Evolutionary conservation across 768 basidiomycete genomes (phyloP), one percentile per base, ranked within the genome.

Genomic region (Suillus subluteus): DNA sequence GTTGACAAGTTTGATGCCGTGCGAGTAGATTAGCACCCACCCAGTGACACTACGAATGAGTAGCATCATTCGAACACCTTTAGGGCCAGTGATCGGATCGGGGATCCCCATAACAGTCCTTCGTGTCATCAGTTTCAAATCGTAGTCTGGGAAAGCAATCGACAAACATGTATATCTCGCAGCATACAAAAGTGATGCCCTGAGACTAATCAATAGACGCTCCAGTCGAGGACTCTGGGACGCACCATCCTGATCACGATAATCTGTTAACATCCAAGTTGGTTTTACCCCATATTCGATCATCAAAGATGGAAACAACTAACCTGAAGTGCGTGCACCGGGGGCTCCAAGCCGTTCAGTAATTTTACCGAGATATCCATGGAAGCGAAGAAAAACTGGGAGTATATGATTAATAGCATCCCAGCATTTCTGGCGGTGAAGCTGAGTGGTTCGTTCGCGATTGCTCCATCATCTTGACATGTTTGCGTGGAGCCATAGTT

Each of bases 51-150:
- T 91, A 67, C 92, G 80, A 12, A 82, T 73, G 1, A 83, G 75
- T 3, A 94, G 79, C 6, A 91, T 75, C 8, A 78, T 65, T 44
- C 92, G 82, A 9, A 94, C 86, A 2, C 83, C 90, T 54, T 87
- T 87, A 0, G 92, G 93, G 0, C 92, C 93, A 0, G 88, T 70
- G 32, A 88, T 75, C 0, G 91, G 91, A 72, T 94, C 79, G 4
- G 81, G 82, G 5, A 87, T 78, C 26, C 78, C 79, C 56, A 71
- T 78, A n/a, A 75, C 78, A 69, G 67, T 73, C 82, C 79, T 82
- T 71, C 13, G 46, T 37, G 9, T 21, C 11, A 30, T 40, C 66
- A 61, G 21, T 4, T 6, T 6, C 18, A n/a, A 30, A 26, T 4
- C 32, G 6, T 13, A 16, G 23, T 58, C 66, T 30, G 4, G 48